A percentile compares a stretch with the other conserved stretches of the same genome.
Conservation (phyloP, 1,284 basidiomycete species). For the Leccinum colubrinum region DNA sequence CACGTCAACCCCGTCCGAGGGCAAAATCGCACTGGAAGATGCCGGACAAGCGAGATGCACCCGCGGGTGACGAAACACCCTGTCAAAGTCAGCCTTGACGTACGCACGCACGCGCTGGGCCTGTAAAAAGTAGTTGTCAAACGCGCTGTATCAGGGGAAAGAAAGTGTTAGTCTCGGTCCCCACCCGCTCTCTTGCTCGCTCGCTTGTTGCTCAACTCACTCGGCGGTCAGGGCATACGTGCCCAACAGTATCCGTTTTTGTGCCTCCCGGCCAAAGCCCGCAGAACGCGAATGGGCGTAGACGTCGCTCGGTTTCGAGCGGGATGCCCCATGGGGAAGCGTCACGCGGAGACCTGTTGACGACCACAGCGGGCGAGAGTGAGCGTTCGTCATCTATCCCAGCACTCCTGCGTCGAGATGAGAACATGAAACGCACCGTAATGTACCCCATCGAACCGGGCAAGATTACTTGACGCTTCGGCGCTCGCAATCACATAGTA, state of each 20-base stretch:
- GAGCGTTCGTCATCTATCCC: neutral
- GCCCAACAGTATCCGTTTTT: slow-evolving; percentile 87
- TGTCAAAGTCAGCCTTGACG: no score
- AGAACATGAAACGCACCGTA: slow-evolving; percentile 47
- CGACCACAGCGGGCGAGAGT: neutral
- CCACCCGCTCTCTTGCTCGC: neutral
- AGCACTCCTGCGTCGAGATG: neutral
- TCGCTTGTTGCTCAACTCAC: slow-evolving; percentile 44
- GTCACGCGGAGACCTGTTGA: slow-evolving; percentile 48
- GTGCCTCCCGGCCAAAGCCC: slow-evolving; percentile 85
- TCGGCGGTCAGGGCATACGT: slow-evolving; percentile 91
- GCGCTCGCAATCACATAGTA: slow-evolving; percentile 96
- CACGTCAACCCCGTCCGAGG: slow-evolving; percentile 61
- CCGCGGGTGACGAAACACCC: slow-evolving; percentile 60
- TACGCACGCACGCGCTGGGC: no score
- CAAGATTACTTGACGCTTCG: slow-evolving; percentile 93
- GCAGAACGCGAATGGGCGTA: slow-evolving; percentile 61
- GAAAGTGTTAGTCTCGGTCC: neutral
- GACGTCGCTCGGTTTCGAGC: slow-evolving; percentile 45
- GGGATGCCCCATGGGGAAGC: slow-evolving; percentile 41
- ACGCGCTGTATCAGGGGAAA: neutral
- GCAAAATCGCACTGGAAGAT: neutral
- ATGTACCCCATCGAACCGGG: slow-evolving; percentile 85
- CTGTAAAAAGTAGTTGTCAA: no score
- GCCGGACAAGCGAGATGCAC: slow-evolving; percentile 39